Evolutionary conservation across 1,284 basidiomycete species (phyloP).

Genomic region (Puccinia coronata): DNA sequence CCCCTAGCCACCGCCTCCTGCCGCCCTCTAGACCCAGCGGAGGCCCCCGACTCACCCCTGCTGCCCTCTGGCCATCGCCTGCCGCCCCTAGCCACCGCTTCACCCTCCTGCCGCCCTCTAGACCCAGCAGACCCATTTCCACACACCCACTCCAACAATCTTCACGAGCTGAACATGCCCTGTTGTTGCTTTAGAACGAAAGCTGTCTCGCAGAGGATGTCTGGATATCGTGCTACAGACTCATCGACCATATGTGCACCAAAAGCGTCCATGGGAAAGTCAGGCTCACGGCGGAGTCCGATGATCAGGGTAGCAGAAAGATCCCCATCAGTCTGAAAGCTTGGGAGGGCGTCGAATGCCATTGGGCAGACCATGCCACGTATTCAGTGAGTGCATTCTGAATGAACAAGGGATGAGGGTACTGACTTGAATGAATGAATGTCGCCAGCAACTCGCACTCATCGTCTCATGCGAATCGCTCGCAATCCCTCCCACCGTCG

Average conservation of each 20-base stretch:
- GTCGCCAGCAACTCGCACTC: conserved; percentile 7
- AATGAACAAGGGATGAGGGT: not conserved
- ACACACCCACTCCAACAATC: too few species aligned
- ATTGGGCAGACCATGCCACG: conserved; percentile 11
- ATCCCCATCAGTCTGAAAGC: not conserved
- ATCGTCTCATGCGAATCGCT: conserved; percentile 15
- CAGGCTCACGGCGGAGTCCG: not conserved
- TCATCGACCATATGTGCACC: not conserved
- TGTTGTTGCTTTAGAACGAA: conserved; percentile 28
- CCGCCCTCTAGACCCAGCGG: too few species aligned
- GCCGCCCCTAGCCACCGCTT: too few species aligned
- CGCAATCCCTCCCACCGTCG: conserved; percentile 25
- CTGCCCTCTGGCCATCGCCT: too few species aligned
- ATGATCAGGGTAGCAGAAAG: not conserved
- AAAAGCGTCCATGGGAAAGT: conserved; percentile 33
- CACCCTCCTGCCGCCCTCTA: too few species aligned
- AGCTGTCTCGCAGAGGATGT: conserved; percentile 26
- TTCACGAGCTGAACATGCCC: too few species aligned
- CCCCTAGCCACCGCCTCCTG: too few species aligned
- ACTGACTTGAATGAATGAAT: not conserved
- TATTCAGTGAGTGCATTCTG: conserved; percentile 12
- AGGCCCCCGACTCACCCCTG: too few species aligned
- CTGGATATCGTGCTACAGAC: conserved; percentile 35
- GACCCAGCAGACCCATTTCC: too few species aligned
- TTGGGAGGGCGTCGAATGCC: conserved; percentile 14